A percentile compares a stretch with the other conserved stretches of the same genome.
Evolutionary conservation across 208 protist genomes (phyloP).

Genomic region (Naegleria gruberi): DNA sequence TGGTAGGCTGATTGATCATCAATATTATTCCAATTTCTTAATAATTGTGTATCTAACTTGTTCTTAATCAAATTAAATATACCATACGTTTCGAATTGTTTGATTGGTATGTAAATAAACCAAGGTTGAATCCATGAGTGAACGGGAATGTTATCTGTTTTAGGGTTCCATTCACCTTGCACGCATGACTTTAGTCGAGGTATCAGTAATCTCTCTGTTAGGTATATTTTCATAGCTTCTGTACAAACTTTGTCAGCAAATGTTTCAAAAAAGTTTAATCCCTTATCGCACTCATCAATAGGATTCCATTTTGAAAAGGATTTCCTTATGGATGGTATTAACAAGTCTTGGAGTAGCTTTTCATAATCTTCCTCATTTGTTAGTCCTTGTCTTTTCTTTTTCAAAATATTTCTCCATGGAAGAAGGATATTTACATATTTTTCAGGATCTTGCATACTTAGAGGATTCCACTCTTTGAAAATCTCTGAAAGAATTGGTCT

Average conservation of each 20-base stretch:
- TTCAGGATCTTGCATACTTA: not conserved
- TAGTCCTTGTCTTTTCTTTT: not conserved
- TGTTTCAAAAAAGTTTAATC: not conserved
- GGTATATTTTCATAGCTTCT: not conserved
- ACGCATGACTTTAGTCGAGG: not conserved
- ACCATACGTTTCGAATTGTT: not conserved
- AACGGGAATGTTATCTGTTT: not conserved
- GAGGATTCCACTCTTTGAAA: not conserved
- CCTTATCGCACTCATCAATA: not conserved
- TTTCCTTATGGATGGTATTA: not conserved
- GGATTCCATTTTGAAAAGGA: not conserved
- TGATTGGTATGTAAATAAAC: not conserved
- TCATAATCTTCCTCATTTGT: not conserved
- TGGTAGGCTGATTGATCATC: not conserved
- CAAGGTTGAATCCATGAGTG: slow-evolving; percentile 14
- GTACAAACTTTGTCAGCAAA: not conserved
- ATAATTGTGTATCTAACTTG: not conserved
- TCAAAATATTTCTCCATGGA: not conserved
- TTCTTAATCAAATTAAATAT: not conserved
- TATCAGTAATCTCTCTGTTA: not conserved
- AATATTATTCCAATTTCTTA: not conserved
- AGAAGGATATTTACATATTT: not conserved
- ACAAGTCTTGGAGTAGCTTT: not conserved
- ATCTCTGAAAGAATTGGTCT: not conserved
- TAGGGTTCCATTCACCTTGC: not conserved